Base-by-base conservation (phyloP, 176 grass and related monocot genomes). In the Miscanthus lutarioriparius region DNA sequence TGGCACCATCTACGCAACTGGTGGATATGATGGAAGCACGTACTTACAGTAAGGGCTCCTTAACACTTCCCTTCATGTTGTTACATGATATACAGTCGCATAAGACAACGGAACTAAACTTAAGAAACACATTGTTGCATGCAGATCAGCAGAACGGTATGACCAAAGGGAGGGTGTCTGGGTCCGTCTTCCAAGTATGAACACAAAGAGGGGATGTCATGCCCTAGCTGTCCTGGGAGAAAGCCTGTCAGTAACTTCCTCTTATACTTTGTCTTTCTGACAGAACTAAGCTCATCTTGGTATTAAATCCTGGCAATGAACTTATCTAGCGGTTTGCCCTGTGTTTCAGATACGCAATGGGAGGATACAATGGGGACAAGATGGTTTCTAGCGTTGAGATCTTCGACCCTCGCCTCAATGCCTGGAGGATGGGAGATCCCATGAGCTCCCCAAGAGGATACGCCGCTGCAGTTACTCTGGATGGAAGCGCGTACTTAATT, bases 131-230 rank as follows among this genome's bases (percentile, higher is more conserved):
- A 28, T 22, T 59, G 73, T 36, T 58, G 53, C 53, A 30, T 40
- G 37, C 90, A 98, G 96, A 54, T 93, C 96, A 78, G 87, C 89
- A 74, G 93, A 98, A 95, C 91, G 91, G 76, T 98, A 89, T 67
- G 96, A 98, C 80, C 93, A 91, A 64, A 93, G 96, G 74, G 96
- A 98, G 82, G 96, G 93, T 35, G 91, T 87, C 83, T 98, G 96
- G 96, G 87, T 74, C 22, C 67, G 78, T 71, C 72, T 95, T 72
- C 92, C 93, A 75, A 90, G 87, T 85, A 91, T 98, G 96, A 87
- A 76, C 32, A 40, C 59, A 70, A 93, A 77, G 65, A 93, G 93
- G 87, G 96, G 93, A 51, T 98, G 89, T 64, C 89, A 90, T 20
- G 72, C 89, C 19, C 67, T 94, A 65, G 72, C 89, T 77, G 85